These are phyloP conservation scores for Ceratocystis papillata DNA, from an alignment of 2,329 filamentous ascomycete species.

Conservation along the genomic window DNA sequence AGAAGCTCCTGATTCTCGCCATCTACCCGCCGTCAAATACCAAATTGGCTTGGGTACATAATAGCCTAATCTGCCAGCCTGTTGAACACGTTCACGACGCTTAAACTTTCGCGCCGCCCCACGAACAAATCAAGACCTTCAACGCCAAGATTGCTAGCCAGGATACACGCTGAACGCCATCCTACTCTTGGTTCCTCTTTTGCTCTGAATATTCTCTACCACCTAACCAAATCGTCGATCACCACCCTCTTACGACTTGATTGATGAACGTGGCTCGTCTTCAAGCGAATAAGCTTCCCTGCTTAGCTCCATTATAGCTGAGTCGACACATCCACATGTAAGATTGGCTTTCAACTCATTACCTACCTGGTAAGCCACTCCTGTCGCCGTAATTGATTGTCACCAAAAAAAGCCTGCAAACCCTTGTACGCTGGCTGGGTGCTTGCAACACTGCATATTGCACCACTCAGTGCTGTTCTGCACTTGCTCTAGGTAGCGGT, in stretches of 20 bases:
- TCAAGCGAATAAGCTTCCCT: constrained; percentile 9
- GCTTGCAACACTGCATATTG: not conserved
- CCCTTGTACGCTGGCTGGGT: not conserved
- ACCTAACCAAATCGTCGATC: not conserved
- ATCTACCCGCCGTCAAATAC: no score
- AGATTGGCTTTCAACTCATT: constrained; percentile 10
- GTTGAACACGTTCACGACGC: not conserved
- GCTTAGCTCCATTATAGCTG: constrained; percentile 5
- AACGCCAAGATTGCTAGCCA: constrained; percentile 1
- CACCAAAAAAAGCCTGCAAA: not conserved
- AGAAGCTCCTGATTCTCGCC: no score
- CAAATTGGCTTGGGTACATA: no score
- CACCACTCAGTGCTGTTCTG: not conserved
- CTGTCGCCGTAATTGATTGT: not conserved
- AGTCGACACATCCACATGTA: constrained; percentile 6
- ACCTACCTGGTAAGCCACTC: constrained; percentile 3
- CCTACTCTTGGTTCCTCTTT: not conserved
- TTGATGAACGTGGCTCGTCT: constrained; percentile 13
- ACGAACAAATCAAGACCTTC: not conserved
- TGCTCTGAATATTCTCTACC: no score
- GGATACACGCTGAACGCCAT: constrained; percentile 12
- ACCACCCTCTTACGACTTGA: not conserved
- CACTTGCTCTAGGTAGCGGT: not conserved
- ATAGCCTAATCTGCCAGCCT: not conserved
- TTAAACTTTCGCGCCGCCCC: not conserved